A percentile compares a stretch with the other conserved stretches of the same genome.
These are phyloP conservation scores for Kwoniella sp. DNA, from an alignment of 768 basidiomycete genomes.

Conservation along the genomic window DNA sequence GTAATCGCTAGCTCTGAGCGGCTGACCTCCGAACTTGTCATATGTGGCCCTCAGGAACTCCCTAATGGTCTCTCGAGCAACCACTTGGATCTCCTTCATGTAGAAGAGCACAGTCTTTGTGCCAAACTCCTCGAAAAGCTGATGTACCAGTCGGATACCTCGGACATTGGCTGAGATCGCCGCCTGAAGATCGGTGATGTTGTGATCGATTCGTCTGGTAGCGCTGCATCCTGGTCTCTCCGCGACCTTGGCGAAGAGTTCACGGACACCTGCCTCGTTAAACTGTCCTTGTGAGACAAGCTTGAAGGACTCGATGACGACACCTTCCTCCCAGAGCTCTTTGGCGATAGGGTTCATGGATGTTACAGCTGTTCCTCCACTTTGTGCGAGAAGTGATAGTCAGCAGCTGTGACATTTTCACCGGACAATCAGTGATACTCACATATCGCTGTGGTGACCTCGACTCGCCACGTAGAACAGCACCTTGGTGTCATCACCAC, in stretches of 20 bases:
- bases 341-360: slow-evolving; percentile 95
- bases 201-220: slow-evolving; percentile 46
- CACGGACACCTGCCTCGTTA: slow-evolving; percentile 71
- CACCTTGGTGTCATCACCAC: slow-evolving; percentile 61
- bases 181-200: slow-evolving; percentile 49
- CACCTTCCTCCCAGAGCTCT: slow-evolving; percentile 94
- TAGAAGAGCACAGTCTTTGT: slow-evolving; percentile 41
- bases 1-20: slow-evolving; percentile 70
- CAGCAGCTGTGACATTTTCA: slow-evolving; percentile 4
- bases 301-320: slow-evolving; percentile 88
- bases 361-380: slow-evolving; percentile 68
- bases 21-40: slow-evolving; percentile 50
- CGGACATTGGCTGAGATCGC: slow-evolving; percentile 43
- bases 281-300: slow-evolving; percentile 82
- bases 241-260: slow-evolving; percentile 70
- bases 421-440: not conserved
- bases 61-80: slow-evolving; percentile 44
- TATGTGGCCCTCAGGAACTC: slow-evolving; percentile 43
- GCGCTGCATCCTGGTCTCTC: slow-evolving; percentile 45
- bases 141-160: slow-evolving; percentile 67
- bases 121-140: slow-evolving; percentile 62
- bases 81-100: slow-evolving; percentile 42
- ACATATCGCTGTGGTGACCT: slow-evolving; percentile 79
- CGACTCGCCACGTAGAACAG: slow-evolving; percentile 71
- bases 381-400: not conserved